Evolutionary conservation across 2,329 filamentous ascomycete genomes (phyloP).

Genomic region (Teratosphaeria zuluensis): DNA sequence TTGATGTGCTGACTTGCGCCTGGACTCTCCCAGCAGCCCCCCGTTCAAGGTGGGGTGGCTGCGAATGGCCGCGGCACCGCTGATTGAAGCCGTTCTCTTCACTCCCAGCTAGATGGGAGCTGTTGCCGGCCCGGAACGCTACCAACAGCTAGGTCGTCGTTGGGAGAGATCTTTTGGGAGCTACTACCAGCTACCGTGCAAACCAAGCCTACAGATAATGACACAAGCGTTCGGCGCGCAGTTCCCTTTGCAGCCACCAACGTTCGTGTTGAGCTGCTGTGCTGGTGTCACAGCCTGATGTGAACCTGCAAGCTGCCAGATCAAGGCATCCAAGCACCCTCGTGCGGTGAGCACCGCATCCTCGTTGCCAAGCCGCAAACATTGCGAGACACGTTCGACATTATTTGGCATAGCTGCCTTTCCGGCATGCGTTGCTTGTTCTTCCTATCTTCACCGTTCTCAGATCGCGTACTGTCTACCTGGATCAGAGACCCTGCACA

Average conservation of each 20-base stretch:
- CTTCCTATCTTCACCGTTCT: neutral
- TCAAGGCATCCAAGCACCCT: neutral
- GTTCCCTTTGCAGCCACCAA: neutral
- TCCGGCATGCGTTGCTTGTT: neutral
- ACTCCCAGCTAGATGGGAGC: neutral
- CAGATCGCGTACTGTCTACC: neutral
- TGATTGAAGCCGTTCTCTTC: no score
- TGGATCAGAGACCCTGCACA: neutral
- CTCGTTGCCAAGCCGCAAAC: no score
- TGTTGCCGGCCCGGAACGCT: neutral
- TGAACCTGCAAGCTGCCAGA: neutral
- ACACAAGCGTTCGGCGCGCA: neutral
- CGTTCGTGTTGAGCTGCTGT: neutral
- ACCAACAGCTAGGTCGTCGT: neutral
- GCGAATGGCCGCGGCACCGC: no score
- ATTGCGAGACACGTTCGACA: no score
- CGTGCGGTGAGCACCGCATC: neutral
- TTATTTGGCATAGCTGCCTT: neutral
- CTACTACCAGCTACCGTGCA: neutral
- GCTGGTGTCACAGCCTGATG: neutral
- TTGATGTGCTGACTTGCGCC: no score
- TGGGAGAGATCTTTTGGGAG: neutral
- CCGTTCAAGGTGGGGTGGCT: no score
- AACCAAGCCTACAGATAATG: neutral
- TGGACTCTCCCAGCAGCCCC: no score